Percentiles rank a stretch among this genome's conserved stretches.
phyloP scores from a whole-genome alignment of 345 rosid genomes.

The Linum trigynum region DNA sequence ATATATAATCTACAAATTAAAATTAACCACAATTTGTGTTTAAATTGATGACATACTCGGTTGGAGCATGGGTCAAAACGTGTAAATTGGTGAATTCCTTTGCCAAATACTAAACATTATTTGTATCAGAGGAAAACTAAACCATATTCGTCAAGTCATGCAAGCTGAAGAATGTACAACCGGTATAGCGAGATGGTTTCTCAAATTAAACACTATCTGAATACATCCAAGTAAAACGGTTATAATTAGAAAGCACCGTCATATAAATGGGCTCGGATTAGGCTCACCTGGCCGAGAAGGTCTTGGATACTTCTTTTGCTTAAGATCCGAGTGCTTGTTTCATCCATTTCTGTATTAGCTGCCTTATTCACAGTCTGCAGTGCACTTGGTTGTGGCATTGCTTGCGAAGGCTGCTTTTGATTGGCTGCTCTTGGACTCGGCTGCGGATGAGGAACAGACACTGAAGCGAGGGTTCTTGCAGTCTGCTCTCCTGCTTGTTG shows the following conservation, averaged over 20 bases:
- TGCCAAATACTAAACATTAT: background rate
- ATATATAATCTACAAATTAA: too few species aligned
- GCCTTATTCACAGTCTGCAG: conserved; percentile 38
- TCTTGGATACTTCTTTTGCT: conserved; percentile 86
- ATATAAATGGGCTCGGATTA: background rate
- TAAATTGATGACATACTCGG: background rate
- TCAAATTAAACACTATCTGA: background rate
- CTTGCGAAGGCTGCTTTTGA: conserved; percentile 49
- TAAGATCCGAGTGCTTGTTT: conserved; percentile 51
- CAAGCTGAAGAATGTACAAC: background rate
- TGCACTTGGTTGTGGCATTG: conserved; percentile 34
- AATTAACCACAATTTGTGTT: too few species aligned
- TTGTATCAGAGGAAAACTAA: background rate
- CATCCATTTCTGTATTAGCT: conserved; percentile 43
- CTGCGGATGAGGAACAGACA: conserved; percentile 50
- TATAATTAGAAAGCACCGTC: background rate
- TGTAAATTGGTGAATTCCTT: background rate
- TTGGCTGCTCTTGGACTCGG: conserved; percentile 39
- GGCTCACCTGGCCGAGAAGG: conserved; percentile 68
- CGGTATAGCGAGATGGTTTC: background rate
- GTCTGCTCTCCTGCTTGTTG: conserved; percentile 53
- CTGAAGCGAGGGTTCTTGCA: conserved; percentile 41
- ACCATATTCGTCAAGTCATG: background rate
- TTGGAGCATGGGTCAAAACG: background rate
- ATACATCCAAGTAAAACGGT: background rate